Percentiles rank a stretch among this genome's conserved stretches.
Conservation (phyloP, 192 early-diverging fungal genomes). For the Geranomyces variabilis region DNA sequence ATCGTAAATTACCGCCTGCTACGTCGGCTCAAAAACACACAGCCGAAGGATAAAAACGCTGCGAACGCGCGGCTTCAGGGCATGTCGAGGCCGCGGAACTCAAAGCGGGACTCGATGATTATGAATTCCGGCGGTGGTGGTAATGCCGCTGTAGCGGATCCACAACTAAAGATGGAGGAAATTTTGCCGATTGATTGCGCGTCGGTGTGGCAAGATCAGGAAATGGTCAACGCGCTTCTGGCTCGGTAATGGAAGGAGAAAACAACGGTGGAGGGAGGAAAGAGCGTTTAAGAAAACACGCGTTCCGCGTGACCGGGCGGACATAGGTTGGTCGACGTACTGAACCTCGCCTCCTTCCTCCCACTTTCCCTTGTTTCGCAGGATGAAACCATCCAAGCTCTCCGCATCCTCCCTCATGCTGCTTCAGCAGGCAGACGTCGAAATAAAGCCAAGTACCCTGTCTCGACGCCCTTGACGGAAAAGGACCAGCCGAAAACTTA, state of each 20-base stretch:
- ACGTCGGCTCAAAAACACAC: slow-evolving; percentile 35
- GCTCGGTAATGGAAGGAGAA: background rate
- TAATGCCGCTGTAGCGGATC: background rate
- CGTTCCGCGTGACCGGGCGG: too few relatives aligned
- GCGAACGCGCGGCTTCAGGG: background rate
- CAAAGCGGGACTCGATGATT: background rate
- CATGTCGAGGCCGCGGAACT: background rate
- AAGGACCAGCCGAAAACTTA: background rate
- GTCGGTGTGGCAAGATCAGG: slow-evolving; percentile 37
- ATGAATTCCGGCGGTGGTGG: background rate
- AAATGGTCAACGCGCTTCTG: slow-evolving; percentile 38
- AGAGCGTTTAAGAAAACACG: too few relatives aligned
- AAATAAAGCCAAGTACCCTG: background rate
- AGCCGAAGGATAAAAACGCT: background rate
- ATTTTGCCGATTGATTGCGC: slow-evolving; percentile 52
- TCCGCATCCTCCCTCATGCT: slow-evolving; percentile 29
- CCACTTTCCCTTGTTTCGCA: slow-evolving; percentile 4
- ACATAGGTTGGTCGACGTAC: too few relatives aligned
- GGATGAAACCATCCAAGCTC: slow-evolving; percentile 40
- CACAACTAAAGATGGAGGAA: slow-evolving; percentile 28
- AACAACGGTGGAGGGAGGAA: too few relatives aligned
- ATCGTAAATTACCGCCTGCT: slow-evolving; percentile 48
- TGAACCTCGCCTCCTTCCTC: too few relatives aligned
- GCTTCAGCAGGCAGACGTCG: slow-evolving; percentile 26
- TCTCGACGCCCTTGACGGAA: background rate